A percentile compares a stretch with the other conserved stretches of the same genome.
Evolutionary conservation across 2,329 filamentous ascomycete species (phyloP).

Genomic region (Hypomyces perniciosus): DNA sequence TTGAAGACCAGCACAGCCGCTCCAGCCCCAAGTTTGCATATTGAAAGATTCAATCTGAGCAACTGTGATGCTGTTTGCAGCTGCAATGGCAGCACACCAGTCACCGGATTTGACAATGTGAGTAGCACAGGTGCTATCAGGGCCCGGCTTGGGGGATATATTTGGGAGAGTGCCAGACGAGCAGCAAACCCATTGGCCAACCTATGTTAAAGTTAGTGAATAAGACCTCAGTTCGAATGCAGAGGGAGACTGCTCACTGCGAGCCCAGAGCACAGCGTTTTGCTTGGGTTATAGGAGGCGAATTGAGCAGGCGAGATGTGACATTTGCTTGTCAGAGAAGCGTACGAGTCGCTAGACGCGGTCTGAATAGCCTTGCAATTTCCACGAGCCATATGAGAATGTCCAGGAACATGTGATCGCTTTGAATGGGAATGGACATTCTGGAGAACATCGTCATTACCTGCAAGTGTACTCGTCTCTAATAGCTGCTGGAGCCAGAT

Average conservation of each 20-base stretch:
- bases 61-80: neutral
- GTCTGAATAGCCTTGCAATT: neutral
- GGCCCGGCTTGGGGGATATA: slow-evolving; percentile 21
- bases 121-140: slow-evolving; percentile 24
- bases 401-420: too few species aligned
- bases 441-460: too few species aligned
- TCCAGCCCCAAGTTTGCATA: slow-evolving; percentile 26
- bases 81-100: slow-evolving; percentile 22
- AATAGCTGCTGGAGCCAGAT: too few species aligned
- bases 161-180: slow-evolving; percentile 23
- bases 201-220: slow-evolving; percentile 15
- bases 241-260: neutral
- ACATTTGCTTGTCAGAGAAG: slow-evolving; percentile 19
- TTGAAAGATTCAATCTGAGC: slow-evolving; percentile 15
- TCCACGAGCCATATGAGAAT: too few species aligned
- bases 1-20: slow-evolving; percentile 21
- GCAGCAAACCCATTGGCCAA: slow-evolving; percentile 26
- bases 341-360: slow-evolving; percentile 19
- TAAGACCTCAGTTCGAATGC: too few species aligned
- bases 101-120: slow-evolving; percentile 22
- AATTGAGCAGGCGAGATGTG: slow-evolving; percentile 19
- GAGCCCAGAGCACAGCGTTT: slow-evolving; percentile 17
- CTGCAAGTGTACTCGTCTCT: too few species aligned
- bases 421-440: too few species aligned
- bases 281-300: slow-evolving; percentile 20